Base-by-base conservation (phyloP, 371 early-diverging fungal genomes). In the Rhizopus arrhizus region DNA sequence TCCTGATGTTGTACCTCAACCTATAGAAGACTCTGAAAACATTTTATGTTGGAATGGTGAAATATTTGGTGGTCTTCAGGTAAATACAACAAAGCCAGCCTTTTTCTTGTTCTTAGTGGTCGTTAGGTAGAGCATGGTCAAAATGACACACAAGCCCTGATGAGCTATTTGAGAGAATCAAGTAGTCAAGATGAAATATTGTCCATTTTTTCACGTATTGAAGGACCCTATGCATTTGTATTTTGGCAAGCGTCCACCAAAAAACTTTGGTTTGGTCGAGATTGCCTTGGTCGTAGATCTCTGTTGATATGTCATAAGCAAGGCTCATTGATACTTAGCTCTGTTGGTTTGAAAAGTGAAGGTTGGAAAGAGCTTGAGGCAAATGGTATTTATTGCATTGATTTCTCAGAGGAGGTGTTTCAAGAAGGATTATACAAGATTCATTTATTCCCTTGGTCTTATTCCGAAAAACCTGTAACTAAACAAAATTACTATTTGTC, bases 1-100 rank as follows among this genome's bases (percentile, higher is more conserved):
- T 0, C 65, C 71, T 5, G 43, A 64, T 6, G 69, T 83, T 3
- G 82, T 84, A n/a, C 66, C 74, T 3, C 95, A 95, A 65, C 95
- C 95, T 2, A 78, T 34, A 41, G 38, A 35, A 36, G 29, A 38
- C 4, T 60, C 74, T 3, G 85, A 84, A 5, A 82, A 89, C 63
- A 64, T 89, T 4, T 68, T 94, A 9, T 85, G 89, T 65, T 92
- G 90, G 90, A 92, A 92, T 62, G 93, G 93, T 32, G 93, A 92
- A 61, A 78, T 90, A n/a, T 92, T 91, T 80, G 84, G 77, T 56
- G 93, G 91, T 2, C 66, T 90, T 4, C 60, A 75, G 15, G 84
- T 89, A 49, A 41, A 15, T 52, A 10, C n/a, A 15, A 10, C 22
- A 28, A 10, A 29, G 32, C 10, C n/a, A 36, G n/a, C 12, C 9